Conservation (phyloP, 1,284 basidiomycete genomes). For the Sanguinoderma infundibulare region DNA sequence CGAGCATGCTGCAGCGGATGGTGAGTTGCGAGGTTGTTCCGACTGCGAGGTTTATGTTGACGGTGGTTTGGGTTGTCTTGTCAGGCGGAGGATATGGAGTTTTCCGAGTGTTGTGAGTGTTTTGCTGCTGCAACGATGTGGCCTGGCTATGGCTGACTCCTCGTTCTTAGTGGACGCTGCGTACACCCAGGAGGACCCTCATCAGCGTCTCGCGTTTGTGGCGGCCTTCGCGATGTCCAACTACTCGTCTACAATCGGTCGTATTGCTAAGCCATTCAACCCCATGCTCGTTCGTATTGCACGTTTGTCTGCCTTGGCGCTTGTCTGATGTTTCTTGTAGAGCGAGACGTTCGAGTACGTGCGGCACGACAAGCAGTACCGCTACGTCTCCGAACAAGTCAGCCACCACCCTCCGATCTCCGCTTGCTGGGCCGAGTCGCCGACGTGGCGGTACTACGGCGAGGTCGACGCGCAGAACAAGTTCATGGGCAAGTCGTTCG, state of each 20-base stretch:
- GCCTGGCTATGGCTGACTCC: background rate
- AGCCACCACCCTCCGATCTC: slow-evolving; percentile 97
- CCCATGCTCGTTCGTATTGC: slow-evolving; percentile 77
- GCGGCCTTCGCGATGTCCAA: slow-evolving; percentile 98
- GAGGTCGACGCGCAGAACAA: slow-evolving; percentile 94
- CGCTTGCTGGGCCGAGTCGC: slow-evolving; percentile 95
- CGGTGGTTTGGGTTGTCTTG: background rate
- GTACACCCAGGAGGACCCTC: slow-evolving; percentile 75
- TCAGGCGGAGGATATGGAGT: slow-evolving; percentile 95
- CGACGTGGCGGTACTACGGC: slow-evolving; percentile 91
- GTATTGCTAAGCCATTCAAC: slow-evolving; percentile 96
- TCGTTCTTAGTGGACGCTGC: slow-evolving; percentile 78
- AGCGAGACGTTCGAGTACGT: slow-evolving; percentile 96
- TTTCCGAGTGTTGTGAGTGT: slow-evolving; percentile 86
- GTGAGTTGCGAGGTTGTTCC: slow-evolving; percentile 39
- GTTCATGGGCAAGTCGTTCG: slow-evolving; percentile 96
- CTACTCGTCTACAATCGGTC: slow-evolving; percentile 94
- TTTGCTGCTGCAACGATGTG: background rate
- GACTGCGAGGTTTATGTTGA: background rate
- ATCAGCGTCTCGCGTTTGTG: slow-evolving; percentile 89
- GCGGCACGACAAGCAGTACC: slow-evolving; percentile 84
- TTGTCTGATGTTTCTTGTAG: slow-evolving; percentile 31
- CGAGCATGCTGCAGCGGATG: slow-evolving; percentile 92
- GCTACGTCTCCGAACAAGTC: slow-evolving; percentile 95
- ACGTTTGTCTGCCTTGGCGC: background rate